Evolutionary conservation across 768 basidiomycete genomes (phyloP).

Genomic region (Amanita inopinata): DNA sequence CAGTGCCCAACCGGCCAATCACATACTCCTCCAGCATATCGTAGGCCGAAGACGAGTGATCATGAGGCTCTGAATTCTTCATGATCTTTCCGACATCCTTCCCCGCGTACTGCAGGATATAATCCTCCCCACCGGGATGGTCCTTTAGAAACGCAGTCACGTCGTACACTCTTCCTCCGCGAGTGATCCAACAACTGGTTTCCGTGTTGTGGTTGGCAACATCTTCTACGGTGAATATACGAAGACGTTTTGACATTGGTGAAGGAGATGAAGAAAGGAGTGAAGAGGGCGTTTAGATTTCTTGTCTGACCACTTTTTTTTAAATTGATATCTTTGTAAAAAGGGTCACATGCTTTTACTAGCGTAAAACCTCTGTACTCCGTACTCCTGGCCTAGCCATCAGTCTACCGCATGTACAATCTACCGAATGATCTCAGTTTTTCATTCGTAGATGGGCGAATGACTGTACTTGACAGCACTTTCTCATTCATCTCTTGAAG

Average conservation of each 20-base stretch:
- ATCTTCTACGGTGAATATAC: constrained; percentile 70
- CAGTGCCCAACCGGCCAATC: constrained; percentile 74
- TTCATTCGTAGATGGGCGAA: neutral
- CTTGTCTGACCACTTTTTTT: constrained; percentile 4
- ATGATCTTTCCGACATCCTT: constrained; percentile 75
- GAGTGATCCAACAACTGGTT: constrained; percentile 74
- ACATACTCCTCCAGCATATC: constrained; percentile 84
- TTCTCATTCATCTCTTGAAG: constrained; percentile 55
- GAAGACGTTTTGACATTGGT: constrained; percentile 58
- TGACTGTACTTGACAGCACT: constrained; percentile 47
- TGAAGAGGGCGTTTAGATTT: too few relatives aligned
- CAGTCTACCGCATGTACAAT: constrained; percentile 18
- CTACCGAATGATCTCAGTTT: constrained; percentile 22
- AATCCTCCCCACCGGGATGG: constrained; percentile 93
- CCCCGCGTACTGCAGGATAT: constrained; percentile 76
- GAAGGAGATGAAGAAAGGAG: constrained; percentile 4
- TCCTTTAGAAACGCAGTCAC: constrained; percentile 76
- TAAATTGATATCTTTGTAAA: neutral
- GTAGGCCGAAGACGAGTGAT: constrained; percentile 86
- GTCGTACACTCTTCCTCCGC: constrained; percentile 81
- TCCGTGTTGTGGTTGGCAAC: constrained; percentile 51
- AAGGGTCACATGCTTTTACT: neutral
- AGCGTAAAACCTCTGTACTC: too few relatives aligned
- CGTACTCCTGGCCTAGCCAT: neutral
- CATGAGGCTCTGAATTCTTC: constrained; percentile 74